Evolutionary conservation across 1,139 yeast species (phyloP), one percentile per base, ranked within the genome.

Genomic region (Kazachstania sp.): DNA sequence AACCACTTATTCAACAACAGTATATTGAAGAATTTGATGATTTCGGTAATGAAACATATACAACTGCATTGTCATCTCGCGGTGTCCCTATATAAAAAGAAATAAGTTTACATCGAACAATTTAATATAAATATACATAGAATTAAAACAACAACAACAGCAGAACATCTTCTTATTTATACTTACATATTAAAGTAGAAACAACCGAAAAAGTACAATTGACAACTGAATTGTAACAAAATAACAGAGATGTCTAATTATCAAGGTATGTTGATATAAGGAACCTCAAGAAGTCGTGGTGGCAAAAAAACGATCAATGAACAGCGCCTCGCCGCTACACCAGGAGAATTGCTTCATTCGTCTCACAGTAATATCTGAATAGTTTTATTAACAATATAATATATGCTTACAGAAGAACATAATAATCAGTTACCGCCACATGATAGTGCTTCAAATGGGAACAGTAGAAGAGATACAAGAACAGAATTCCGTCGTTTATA

Each of bases 401-500:
- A 11, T 18, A 13, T 36, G 5, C 9, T 2, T 32, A 19, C 11
- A 54, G 60, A 54, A 39, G 58, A 56, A 44, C 58, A 55, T 40
- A 53, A 50, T 20, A 45, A 50, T 3, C 19, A 20, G 19, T 15
- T 30, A 16, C 12, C 23, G 3, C 13, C 26, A 8, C 44, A 46
- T 26, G 51, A 44, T 9, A 42, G 28, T 38, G 45, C 42, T 13
- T 40, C 46, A 2, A 46, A 46, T n/a, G 28, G 28, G 28, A 23
- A 23, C 8, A 23, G 28, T 4, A 52, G 58, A 43, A 47, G 57
- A 43, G 54, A 55, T 16, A 38, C 49, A 26, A 51, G 63, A 41
- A 36, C 53, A 20, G 52, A 57, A 37, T 46, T 56, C 20, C 59
- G 58, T 30, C 53, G 49, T 20, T 44, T 61, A 19, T 56, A 55